Conservation (phyloP, 73 alveolate genomes). For the Paramecium pentaurelia region DNA sequence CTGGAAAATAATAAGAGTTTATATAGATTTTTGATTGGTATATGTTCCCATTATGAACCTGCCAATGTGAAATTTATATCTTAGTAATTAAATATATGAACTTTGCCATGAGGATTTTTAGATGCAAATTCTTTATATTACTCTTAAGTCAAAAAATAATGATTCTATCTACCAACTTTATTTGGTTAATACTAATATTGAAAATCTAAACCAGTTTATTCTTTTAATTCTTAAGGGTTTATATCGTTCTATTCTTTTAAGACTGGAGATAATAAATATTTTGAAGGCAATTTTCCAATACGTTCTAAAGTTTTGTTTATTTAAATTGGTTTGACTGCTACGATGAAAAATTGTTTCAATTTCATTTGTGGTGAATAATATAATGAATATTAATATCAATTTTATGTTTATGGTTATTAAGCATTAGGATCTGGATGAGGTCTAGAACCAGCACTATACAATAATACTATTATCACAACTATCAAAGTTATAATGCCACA, state of each 20-base stretch:
- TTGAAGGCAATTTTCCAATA: not conserved
- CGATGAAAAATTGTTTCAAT: not conserved
- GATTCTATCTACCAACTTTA: not conserved
- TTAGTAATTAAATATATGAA: slow-evolving; percentile 49
- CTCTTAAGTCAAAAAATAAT: not conserved
- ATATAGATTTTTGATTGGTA: slow-evolving; percentile 41
- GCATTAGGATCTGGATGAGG: not conserved
- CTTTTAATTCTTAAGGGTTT: not conserved
- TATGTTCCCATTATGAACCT: slow-evolving; percentile 48
- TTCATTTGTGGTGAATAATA: not conserved
- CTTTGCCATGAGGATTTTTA: slow-evolving; percentile 49
- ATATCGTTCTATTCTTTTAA: not conserved
- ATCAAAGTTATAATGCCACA: not conserved
- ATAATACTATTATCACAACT: not conserved
- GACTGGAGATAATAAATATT: not conserved
- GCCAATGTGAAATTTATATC: slow-evolving; percentile 45
- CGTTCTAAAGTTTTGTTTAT: not conserved
- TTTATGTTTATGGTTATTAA: not conserved
- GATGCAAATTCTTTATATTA: not conserved
- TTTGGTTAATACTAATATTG: not conserved
- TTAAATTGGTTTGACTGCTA: not conserved
- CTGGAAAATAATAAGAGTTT: slow-evolving; percentile 23
- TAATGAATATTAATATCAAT: not conserved
- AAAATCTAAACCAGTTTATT: not conserved
- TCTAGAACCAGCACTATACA: slow-evolving; percentile 2